These are phyloP conservation scores for Solanum pimpinellifolium DNA, from an alignment of 257 asterid species.

Conservation along the genomic window DNA sequence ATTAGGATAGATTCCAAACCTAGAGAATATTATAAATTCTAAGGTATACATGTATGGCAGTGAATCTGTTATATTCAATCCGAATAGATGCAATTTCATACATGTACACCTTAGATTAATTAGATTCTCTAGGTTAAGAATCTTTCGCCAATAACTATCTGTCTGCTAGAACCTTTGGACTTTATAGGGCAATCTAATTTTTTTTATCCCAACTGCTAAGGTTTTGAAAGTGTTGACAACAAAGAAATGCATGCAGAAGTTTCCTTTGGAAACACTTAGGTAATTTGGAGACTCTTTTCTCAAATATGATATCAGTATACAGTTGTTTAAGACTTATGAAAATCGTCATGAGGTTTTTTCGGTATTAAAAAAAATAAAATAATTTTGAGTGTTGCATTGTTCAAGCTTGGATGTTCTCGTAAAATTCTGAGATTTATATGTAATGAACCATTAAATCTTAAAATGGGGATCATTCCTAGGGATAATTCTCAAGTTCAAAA, in stretches of 20 bases:
- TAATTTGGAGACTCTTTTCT: not conserved
- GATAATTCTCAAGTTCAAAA: no score
- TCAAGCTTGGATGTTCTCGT: not conserved
- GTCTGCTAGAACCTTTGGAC: no score
- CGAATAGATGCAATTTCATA: no score
- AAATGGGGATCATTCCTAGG: no score
- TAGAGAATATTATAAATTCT: no score
- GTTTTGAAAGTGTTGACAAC: no score
- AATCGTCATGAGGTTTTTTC: not conserved
- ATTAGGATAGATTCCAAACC: not conserved
- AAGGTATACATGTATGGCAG: not conserved
- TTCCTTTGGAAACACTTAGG: not conserved
- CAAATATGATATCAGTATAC: not conserved
- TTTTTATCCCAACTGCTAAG: not conserved
- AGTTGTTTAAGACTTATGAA: not conserved
- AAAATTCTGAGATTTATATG: not conserved
- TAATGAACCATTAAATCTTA: no score
- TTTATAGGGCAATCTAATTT: no score
- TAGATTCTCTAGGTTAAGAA: not conserved
- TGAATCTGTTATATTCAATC: no score
- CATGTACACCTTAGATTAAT: not conserved
- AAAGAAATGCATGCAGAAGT: not conserved
- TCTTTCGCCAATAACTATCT: not conserved
- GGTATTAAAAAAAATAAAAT: no score
- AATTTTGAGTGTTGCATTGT: no score